Conservation (phyloP, 768 basidiomycete species). For the Cystobasidium tubakii region DNA sequence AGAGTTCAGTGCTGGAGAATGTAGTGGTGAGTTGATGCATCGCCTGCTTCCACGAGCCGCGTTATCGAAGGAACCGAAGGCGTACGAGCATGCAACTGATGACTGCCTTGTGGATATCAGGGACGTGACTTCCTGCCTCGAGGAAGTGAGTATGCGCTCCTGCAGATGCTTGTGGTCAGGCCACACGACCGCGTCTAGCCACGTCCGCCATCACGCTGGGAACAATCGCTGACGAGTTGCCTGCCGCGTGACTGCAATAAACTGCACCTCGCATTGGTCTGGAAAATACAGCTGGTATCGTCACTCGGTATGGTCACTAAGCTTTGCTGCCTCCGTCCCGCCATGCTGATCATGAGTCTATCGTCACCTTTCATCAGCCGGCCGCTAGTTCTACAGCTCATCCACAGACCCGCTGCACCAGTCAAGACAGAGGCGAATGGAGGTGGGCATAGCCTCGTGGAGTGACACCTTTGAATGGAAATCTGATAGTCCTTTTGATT, state of each 20-base stretch:
- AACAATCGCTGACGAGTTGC: conserved; percentile 7
- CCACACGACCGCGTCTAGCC: background rate
- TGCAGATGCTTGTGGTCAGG: no score
- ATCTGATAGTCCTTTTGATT: no score
- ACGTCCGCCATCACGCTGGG: background rate
- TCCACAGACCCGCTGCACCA: conserved; percentile 64
- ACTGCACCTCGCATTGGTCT: no score
- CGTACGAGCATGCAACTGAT: background rate
- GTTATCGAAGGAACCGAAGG: no score
- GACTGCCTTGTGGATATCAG: conserved; percentile 47
- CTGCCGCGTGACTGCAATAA: background rate
- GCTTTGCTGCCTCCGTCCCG: background rate
- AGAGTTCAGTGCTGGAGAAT: conserved; percentile 36
- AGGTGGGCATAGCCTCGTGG: background rate
- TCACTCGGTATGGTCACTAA: conserved; percentile 12
- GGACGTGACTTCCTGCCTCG: conserved; percentile 97
- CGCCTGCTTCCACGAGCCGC: background rate
- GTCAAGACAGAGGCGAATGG: conserved; percentile 44
- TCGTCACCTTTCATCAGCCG: conserved; percentile 49
- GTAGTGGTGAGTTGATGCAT: background rate
- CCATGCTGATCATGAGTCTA: background rate
- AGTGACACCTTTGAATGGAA: no score
- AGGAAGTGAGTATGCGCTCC: conserved; percentile 55
- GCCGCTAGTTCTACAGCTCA: conserved; percentile 92
- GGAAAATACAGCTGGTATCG: conserved; percentile 23